Conservation (phyloP, 2,329 filamentous ascomycete species). For the Orbilia javanica region DNA sequence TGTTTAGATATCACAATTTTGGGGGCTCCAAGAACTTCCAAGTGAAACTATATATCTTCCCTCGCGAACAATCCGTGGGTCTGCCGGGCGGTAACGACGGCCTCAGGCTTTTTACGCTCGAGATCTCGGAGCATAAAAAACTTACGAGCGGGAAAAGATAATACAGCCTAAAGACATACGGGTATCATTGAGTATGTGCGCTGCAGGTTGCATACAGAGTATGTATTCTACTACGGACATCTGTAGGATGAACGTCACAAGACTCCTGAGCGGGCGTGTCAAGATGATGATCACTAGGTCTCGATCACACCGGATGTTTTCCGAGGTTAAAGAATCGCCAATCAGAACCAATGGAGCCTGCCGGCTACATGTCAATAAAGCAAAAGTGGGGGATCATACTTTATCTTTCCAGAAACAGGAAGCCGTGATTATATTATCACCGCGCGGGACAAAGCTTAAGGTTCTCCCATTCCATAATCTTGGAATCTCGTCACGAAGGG, state of each 20-base stretch:
- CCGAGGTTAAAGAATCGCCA: not conserved
- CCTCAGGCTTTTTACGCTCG: conserved; percentile 20
- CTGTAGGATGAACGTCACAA: not conserved
- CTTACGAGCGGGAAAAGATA: conserved; percentile 14
- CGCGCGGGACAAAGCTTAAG: conserved; percentile 9
- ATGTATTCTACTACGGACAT: not conserved
- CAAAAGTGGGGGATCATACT: conserved; percentile 14
- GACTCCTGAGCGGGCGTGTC: not conserved
- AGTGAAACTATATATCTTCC: conserved; percentile 42
- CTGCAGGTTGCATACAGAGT: conserved; percentile 6
- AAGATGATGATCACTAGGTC: not conserved
- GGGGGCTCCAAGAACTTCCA: conserved; percentile 5
- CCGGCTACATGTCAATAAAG: not conserved
- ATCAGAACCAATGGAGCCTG: not conserved
- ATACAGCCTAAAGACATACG: conserved; percentile 21
- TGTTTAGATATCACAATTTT: not conserved
- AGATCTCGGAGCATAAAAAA: conserved; percentile 17
- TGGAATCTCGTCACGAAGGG: conserved; percentile 17
- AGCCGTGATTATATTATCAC: not conserved
- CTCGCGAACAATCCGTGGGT: not conserved
- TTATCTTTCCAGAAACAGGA: conserved; percentile 4
- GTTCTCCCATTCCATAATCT: conserved; percentile 13
- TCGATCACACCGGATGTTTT: conserved; percentile 13
- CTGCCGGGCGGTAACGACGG: not conserved
- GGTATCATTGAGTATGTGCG: not conserved